Percentiles rank a stretch among this genome's conserved stretches.
phyloP scores from a whole-genome alignment of 2,329 filamentous ascomycete genomes.

The Neurospora crassa region DNA sequence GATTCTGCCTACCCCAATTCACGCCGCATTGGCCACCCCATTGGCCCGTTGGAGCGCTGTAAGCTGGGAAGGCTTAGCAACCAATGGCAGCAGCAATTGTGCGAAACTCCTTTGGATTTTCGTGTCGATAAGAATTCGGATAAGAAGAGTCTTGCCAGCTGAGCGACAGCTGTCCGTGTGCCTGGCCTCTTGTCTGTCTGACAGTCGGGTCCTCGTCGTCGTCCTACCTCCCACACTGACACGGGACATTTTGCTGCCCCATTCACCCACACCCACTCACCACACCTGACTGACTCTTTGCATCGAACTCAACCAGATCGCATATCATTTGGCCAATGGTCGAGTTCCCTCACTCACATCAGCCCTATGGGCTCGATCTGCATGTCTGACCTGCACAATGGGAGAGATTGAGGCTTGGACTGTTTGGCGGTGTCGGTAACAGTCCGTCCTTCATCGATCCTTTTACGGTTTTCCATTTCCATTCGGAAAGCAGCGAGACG shows the following conservation, averaged over 20 bases:
- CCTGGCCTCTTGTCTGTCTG: neutral
- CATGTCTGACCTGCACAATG: neutral
- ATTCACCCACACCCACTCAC: neutral
- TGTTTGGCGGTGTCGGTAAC: neutral
- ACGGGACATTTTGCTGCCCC: neutral
- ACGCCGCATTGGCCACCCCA: neutral
- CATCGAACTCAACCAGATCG: neutral
- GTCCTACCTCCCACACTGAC: neutral
- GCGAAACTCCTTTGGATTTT: neutral
- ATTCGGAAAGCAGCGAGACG: neutral
- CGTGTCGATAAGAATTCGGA: neutral
- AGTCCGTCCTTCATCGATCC: neutral
- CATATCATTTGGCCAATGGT: neutral
- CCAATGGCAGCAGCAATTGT: neutral
- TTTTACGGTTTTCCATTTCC: neutral
- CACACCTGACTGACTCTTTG: neutral
- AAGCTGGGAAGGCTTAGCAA: neutral
- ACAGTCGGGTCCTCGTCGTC: neutral
- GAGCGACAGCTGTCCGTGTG: neutral
- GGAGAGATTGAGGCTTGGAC: neutral
- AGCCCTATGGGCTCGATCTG: neutral
- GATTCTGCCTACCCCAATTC: neutral
- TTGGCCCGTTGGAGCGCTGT: neutral
- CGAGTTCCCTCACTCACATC: neutral
- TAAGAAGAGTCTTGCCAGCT: neutral